Base-by-base conservation (phyloP, 768 basidiomycete species). In the Kwoniella sp. region DNA sequence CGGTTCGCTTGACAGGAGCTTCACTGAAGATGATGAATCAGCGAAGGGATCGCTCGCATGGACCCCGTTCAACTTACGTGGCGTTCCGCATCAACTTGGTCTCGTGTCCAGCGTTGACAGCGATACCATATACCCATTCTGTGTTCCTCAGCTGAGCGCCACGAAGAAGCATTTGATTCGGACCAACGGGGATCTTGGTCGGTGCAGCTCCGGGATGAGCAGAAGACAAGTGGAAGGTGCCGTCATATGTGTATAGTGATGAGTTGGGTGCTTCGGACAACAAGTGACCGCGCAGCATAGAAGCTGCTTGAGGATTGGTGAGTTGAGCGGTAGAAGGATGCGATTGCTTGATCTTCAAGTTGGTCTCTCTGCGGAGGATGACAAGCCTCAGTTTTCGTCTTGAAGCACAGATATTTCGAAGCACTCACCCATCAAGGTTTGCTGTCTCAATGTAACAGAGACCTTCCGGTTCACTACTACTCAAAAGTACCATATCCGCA, bases 81-180 rank as follows among this genome's bases (percentile, higher is more conserved):
- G 96, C 95, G 74, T 98, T 98, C 65, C 92, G 86, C 93, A 98
- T 94, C 38, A 99, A 82, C 81, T 99, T 99, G 22, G 96, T 98
- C 83, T 99, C 94, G 76, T 98, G 96, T 0, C 96, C 96, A 0
- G 93, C 95, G 73, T 93, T 97, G 47, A 98, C 90, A 34, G 89
- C 89, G 8, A 99, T 77, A 13, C 94, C 95, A 80, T 97, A 98
- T 29, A 91, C 86, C 96, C 96, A 99, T 9, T 90, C 88, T 1
- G 96, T 98, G 80, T 99, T 99, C 61, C 96, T 86, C 62, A 99
- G 79, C 79, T 99, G 96, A 29, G 96, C 94, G 0, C 96, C 96
- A 31, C 96, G 88, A 45, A 99, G 83, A 12, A 98, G 85, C 74
- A 98, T 84, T 80, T 99, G 96, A 76, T 96, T 93, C 0, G 96